Conservation (phyloP, 352 stramenopile genomes). For the Phytophthora sojae region DNA sequence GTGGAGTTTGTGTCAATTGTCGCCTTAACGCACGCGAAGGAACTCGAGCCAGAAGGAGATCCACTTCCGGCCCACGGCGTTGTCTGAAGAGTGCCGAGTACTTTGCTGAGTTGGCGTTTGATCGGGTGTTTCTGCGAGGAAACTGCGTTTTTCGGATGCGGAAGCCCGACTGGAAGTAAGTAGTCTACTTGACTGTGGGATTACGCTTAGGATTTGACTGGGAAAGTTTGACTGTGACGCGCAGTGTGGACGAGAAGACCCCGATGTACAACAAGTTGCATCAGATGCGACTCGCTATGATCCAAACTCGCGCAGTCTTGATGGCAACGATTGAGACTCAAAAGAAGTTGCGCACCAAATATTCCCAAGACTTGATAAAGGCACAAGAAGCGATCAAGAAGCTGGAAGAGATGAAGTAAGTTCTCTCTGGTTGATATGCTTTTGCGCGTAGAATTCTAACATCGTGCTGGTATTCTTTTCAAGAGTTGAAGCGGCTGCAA, state of each 20-base stretch:
- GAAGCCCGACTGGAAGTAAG: constrained; percentile 68
- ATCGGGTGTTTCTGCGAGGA: constrained; percentile 45
- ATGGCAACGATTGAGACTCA: constrained; percentile 45
- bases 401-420: constrained; percentile 52
- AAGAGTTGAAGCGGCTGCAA: constrained; percentile 9
- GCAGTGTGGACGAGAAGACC: constrained; percentile 53
- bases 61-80: constrained; percentile 21
- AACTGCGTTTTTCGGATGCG: constrained; percentile 62
- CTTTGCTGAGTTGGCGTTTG: constrained; percentile 46
- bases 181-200: not conserved
- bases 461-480: not conserved
- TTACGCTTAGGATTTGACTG: too few relatives aligned
- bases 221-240: not conserved
- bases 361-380: constrained; percentile 55
- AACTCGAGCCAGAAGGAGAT: constrained; percentile 24
- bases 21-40: constrained; percentile 53
- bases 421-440: not conserved
- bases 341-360: constrained; percentile 53
- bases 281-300: constrained; percentile 66
- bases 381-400: constrained; percentile 52
- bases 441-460: too few relatives aligned
- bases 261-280: constrained; percentile 60
- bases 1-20: constrained; percentile 68
- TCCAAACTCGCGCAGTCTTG: constrained; percentile 38
- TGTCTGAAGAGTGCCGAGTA: constrained; percentile 65